phyloP scores from a whole-genome alignment of 345 rosid genomes.

The Schrenkiella parvula region DNA sequence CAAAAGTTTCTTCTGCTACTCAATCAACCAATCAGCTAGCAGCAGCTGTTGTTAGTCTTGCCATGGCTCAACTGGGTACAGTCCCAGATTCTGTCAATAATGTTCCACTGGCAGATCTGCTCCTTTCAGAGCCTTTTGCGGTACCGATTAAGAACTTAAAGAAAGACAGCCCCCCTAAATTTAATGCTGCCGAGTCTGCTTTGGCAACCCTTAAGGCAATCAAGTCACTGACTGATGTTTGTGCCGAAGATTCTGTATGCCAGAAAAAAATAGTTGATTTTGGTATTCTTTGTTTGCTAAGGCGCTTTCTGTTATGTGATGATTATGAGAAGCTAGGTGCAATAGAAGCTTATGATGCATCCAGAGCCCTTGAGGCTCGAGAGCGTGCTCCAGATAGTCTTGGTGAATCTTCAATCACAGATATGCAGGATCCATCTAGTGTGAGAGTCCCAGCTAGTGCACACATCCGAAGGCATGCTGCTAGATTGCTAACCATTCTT shows the following conservation, averaged over 20 bases:
- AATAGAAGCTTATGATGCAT: slow-evolving; percentile 88
- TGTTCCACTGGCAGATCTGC: slow-evolving; percentile 75
- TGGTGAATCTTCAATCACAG: slow-evolving; percentile 43
- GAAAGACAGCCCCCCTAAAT: slow-evolving; percentile 60
- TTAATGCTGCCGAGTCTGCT: slow-evolving; percentile 85
- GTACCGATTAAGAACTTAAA: slow-evolving; percentile 60
- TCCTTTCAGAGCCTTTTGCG: slow-evolving; percentile 78
- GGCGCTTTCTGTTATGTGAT: slow-evolving; percentile 75
- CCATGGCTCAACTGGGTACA: slow-evolving; percentile 53
- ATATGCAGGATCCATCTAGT: slow-evolving; percentile 48
- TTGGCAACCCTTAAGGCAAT: slow-evolving; percentile 80
- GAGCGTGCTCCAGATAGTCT: slow-evolving; percentile 42
- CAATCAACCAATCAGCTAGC: slow-evolving; percentile 72
- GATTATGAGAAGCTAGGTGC: slow-evolving; percentile 95
- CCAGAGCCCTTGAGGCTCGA: slow-evolving; percentile 58
- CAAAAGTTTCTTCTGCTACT: slow-evolving; percentile 58
- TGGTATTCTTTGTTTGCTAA: slow-evolving; percentile 79
- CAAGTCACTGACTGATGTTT: slow-evolving; percentile 79
- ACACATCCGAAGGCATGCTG: slow-evolving; percentile 91
- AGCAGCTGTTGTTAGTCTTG: slow-evolving; percentile 75
- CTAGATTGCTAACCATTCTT: slow-evolving; percentile 76
- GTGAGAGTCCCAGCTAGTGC: slow-evolving; percentile 86
- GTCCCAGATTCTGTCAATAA: slow-evolving; percentile 46
- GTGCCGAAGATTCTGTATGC: slow-evolving; percentile 60
- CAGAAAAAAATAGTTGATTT: slow-evolving; percentile 61